A percentile compares a stretch with the other conserved stretches of the same genome.
phyloP scores from a whole-genome alignment of 352 stramenopile genomes.

The Phytophthora vignae region DNA sequence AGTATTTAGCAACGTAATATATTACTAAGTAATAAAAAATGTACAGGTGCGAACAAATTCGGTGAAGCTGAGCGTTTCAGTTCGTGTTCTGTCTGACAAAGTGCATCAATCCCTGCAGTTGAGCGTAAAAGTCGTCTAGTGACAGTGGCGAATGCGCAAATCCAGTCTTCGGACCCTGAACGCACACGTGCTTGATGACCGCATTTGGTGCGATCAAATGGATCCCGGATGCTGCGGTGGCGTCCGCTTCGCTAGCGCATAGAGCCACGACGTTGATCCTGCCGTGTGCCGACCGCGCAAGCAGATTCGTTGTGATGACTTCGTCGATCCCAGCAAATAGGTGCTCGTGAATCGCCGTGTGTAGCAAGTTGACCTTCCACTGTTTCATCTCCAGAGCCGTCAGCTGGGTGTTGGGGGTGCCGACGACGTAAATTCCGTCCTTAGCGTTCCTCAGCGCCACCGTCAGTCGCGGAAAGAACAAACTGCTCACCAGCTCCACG shows the following conservation, averaged over 20 bases:
- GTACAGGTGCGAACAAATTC: too few species aligned
- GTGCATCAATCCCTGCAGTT: conserved; percentile 37
- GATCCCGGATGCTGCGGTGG: conserved; percentile 33
- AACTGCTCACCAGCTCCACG: conserved; percentile 50
- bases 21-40: too few species aligned
- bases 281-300: conserved; percentile 9
- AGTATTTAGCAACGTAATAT: too few species aligned
- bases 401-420: conserved; percentile 43
- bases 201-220: conserved; percentile 46
- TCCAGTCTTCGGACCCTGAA: neutral
- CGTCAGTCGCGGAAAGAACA: conserved; percentile 60
- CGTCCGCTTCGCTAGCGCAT: conserved; percentile 43
- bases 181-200: conserved; percentile 50
- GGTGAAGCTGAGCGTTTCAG: neutral
- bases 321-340: conserved; percentile 18
- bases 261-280: conserved; percentile 38
- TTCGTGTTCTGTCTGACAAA: conserved; percentile 37
- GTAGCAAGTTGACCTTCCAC: conserved; percentile 60
- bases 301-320: conserved; percentile 1
- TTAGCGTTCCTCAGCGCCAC: conserved; percentile 37
- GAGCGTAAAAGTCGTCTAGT: conserved; percentile 45
- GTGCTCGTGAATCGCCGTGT: conserved; percentile 51
- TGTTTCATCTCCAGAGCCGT: conserved; percentile 41
- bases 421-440: conserved; percentile 54
- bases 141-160: neutral